These are phyloP conservation scores for Miscanthus lutarioriparius DNA, from an alignment of 176 grass and related monocot genomes.

Conservation along the genomic window DNA sequence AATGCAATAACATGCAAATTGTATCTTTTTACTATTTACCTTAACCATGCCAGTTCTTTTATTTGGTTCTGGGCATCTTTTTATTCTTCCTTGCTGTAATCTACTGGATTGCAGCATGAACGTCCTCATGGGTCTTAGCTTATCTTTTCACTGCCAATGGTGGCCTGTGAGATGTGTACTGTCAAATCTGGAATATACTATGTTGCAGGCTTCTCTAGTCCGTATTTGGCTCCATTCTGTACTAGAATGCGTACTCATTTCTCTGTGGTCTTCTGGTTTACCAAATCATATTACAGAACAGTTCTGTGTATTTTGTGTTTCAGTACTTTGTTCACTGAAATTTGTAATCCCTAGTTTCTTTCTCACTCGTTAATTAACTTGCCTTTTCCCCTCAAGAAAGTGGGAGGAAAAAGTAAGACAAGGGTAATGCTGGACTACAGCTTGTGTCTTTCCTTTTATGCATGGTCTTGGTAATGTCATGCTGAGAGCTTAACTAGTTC, in stretches of 20 bases:
- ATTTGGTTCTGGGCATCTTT: constrained; percentile 1
- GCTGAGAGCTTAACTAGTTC: not conserved
- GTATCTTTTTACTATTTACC: constrained; percentile 13
- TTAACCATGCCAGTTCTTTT: constrained; percentile 1
- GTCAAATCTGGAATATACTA: not conserved
- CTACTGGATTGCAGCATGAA: not conserved
- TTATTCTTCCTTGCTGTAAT: constrained; percentile 11
- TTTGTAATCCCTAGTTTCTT: not conserved
- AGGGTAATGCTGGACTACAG: not conserved
- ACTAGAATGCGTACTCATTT: not conserved
- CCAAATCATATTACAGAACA: not conserved
- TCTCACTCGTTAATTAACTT: not conserved
- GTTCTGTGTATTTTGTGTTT: not conserved
- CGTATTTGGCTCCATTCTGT: not conserved
- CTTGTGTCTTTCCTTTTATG: not conserved
- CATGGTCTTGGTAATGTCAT: constrained; percentile 24
- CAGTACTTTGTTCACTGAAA: constrained; percentile 22
- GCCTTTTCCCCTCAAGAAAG: not conserved
- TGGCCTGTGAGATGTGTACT: constrained; percentile 20
- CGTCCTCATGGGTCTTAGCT: not conserved
- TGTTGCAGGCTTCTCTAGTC: not conserved
- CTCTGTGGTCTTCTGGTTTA: constrained; percentile 17
- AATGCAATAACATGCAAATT: not conserved
- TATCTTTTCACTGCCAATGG: not conserved
- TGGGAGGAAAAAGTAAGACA: not conserved